Percentiles rank a stretch among this genome's conserved stretches.
These are phyloP conservation scores for Oryza rufipogon DNA, from an alignment of 176 grass and related monocot species.

Conservation along the genomic window DNA sequence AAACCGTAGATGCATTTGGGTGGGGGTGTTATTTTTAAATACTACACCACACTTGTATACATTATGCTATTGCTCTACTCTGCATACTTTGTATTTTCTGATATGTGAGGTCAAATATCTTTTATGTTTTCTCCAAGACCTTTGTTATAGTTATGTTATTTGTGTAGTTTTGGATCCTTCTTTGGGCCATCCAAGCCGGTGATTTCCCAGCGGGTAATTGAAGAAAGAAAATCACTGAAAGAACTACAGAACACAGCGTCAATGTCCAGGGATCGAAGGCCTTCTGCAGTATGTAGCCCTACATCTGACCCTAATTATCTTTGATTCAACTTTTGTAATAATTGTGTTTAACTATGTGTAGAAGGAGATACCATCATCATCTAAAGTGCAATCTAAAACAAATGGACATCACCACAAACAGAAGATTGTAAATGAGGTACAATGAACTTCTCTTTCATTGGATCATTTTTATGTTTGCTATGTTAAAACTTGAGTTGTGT, in stretches of 20 bases:
- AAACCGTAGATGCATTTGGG: background rate
- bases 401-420: conserved; percentile 58
- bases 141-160: conserved; percentile 19
- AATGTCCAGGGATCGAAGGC: conserved; percentile 37
- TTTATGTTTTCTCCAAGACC: background rate
- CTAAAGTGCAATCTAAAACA: conserved; percentile 50
- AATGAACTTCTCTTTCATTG: conserved; percentile 31
- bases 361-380: conserved; percentile 61
- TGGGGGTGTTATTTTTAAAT: background rate
- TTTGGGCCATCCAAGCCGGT: conserved; percentile 89
- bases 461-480: conserved; percentile 39
- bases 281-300: conserved; percentile 49
- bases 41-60: background rate
- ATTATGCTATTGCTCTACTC: conserved; percentile 5
- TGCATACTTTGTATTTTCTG: conserved; percentile 3
- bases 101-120: background rate
- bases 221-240: conserved; percentile 85
- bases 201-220: conserved; percentile 89
- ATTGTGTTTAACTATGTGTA: conserved; percentile 41
- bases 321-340: conserved; percentile 25
- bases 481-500: conserved; percentile 34
- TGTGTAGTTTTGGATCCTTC: conserved; percentile 89
- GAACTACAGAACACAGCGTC: conserved; percentile 54
- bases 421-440: conserved; percentile 84
- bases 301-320: conserved; percentile 6